Evolutionary conservation across 2,329 filamentous ascomycete species (phyloP).

Genomic region (Pyrenophora tritici-repentis): DNA sequence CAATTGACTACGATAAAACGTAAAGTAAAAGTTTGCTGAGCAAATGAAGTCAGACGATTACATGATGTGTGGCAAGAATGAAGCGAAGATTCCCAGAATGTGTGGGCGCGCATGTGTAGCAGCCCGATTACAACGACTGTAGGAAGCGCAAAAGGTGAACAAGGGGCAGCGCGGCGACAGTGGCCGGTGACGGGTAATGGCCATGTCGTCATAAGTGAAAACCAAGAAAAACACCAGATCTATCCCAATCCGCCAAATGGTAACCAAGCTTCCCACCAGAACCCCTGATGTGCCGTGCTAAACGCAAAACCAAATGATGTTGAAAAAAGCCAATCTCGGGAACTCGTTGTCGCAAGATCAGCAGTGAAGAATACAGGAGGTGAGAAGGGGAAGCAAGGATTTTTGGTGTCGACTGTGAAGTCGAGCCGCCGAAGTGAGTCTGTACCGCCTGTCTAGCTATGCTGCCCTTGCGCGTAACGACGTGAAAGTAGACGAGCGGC

Average conservation of each 20-base stretch:
- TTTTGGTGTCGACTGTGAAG: constrained; percentile 29
- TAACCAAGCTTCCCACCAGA: constrained; percentile 20
- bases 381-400: constrained; percentile 28
- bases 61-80: constrained; percentile 22
- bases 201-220: constrained; percentile 41
- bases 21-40: constrained; percentile 27
- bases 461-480: constrained; percentile 41
- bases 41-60: constrained; percentile 29
- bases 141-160: constrained; percentile 37
- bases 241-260: constrained; percentile 23
- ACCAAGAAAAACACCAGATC: constrained; percentile 34
- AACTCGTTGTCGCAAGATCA: constrained; percentile 20
- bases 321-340: constrained; percentile 27
- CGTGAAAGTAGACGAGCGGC: constrained; percentile 38
- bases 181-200: constrained; percentile 31
- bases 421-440: constrained; percentile 30
- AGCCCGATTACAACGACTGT: constrained; percentile 48
- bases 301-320: constrained; percentile 28
- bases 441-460: constrained; percentile 40
- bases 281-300: constrained; percentile 31
- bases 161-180: constrained; percentile 34
- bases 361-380: constrained; percentile 33
- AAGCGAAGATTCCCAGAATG: constrained; percentile 45
- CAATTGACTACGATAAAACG: constrained; percentile 18
- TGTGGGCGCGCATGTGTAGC: constrained; percentile 16